These are phyloP conservation scores for Favolaschia claudopus DNA, from an alignment of 768 basidiomycete genomes.

Conservation along the genomic window DNA sequence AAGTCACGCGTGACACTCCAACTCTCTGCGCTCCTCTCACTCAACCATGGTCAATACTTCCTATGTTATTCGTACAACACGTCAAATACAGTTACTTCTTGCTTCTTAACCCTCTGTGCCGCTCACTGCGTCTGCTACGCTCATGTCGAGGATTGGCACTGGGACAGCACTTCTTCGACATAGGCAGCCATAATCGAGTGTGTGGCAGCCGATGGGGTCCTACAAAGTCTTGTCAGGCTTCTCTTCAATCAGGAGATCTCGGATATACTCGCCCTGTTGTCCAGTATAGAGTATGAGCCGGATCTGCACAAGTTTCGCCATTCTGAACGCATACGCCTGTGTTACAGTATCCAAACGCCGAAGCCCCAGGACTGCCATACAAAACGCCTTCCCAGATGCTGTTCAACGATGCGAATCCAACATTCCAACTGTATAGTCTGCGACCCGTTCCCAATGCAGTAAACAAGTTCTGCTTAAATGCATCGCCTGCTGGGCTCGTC, in stretches of 20 bases:
- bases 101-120: too few species aligned
- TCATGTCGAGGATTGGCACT: constrained; percentile 18
- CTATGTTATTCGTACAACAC: too few species aligned
- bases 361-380: constrained; percentile 43
- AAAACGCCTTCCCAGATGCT: constrained; percentile 46
- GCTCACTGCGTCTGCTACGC: too few species aligned
- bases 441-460: constrained; percentile 35
- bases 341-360: constrained; percentile 49
- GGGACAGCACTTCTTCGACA: constrained; percentile 13
- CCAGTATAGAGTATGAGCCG: constrained; percentile 52
- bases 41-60: too few species aligned
- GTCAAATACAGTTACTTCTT: too few species aligned
- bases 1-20: too few species aligned
- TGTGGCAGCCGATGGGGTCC: constrained; percentile 18
- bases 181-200: constrained; percentile 20
- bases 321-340: constrained; percentile 23
- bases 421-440: constrained; percentile 35
- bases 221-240: not conserved
- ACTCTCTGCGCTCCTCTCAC: too few species aligned
- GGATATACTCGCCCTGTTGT: constrained; percentile 41
- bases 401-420: constrained; percentile 43
- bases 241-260: not conserved
- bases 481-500: constrained; percentile 42
- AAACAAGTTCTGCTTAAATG: constrained; percentile 48
- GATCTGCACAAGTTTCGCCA: constrained; percentile 34